A percentile compares a stretch with the other conserved stretches of the same genome.
phyloP scores from a whole-genome alignment of 257 asterid genomes.

The Nicotiana paniculata region DNA sequence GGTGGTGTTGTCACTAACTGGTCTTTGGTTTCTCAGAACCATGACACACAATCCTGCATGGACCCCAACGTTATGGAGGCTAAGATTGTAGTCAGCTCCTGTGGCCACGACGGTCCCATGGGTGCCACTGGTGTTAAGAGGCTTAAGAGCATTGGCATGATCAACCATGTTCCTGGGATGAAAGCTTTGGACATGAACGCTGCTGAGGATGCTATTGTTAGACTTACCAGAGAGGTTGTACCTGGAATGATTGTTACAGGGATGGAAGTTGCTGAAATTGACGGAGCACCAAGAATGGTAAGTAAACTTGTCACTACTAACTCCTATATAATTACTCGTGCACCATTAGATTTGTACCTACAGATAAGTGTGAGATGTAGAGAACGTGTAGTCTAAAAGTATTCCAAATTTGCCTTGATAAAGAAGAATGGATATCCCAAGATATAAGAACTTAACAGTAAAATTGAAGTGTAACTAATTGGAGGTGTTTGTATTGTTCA shows the following conservation, averaged over 20 bases:
- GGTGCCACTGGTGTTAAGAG: slow-evolving; percentile 96
- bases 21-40: slow-evolving; percentile 90
- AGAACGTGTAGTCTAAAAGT: not conserved
- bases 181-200: slow-evolving; percentile 91
- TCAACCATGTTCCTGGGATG: slow-evolving; percentile 84
- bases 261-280: slow-evolving; percentile 95
- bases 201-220: slow-evolving; percentile 89
- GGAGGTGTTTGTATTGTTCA: not conserved
- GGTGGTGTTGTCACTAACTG: slow-evolving; percentile 90
- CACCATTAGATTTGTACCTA: not conserved
- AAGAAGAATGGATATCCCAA: not conserved
- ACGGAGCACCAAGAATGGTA: slow-evolving; percentile 95
- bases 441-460: too few relatives aligned
- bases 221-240: slow-evolving; percentile 75
- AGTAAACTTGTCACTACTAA: not conserved
- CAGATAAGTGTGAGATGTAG: not conserved
- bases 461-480: not conserved
- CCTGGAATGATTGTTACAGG: slow-evolving; percentile 97
- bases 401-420: not conserved
- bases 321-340: not conserved
- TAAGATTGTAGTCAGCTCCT: slow-evolving; percentile 77
- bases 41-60: slow-evolving; percentile 92
- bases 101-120: slow-evolving; percentile 95
- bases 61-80: slow-evolving; percentile 95
- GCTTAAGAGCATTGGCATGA: slow-evolving; percentile 83